A percentile compares a stretch with the other conserved stretches of the same genome.
Conservation (phyloP, 306 rosid genomes). For the Urtica urens region DNA sequence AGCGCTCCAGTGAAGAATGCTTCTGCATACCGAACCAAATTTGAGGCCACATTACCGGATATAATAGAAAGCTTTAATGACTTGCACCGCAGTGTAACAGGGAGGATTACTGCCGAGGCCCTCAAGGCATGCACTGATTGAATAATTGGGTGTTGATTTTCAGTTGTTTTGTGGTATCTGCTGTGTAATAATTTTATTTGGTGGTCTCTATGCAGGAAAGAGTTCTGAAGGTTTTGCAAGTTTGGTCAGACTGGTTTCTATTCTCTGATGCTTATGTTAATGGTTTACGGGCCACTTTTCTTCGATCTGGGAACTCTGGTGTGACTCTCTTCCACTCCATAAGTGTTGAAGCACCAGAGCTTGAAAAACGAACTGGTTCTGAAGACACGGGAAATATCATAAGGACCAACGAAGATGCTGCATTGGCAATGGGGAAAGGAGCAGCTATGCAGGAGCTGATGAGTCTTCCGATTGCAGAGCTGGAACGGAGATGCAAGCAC, state of each 20-base stretch:
- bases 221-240: slow-evolving; percentile 90
- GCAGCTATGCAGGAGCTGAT: slow-evolving; percentile 84
- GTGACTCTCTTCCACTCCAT: slow-evolving; percentile 78
- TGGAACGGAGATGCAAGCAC: slow-evolving; percentile 96
- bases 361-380: slow-evolving; percentile 55
- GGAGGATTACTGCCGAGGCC: slow-evolving; percentile 98
- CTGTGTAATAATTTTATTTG: neutral
- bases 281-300: slow-evolving; percentile 91
- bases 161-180: slow-evolving; percentile 10
- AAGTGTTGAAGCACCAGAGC: slow-evolving; percentile 78
- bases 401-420: slow-evolving; percentile 79
- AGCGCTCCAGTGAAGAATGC: slow-evolving; percentile 99
- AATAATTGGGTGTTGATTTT: slow-evolving; percentile 8
- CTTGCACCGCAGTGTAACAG: slow-evolving; percentile 76
- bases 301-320: slow-evolving; percentile 85
- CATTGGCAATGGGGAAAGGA: slow-evolving; percentile 94
- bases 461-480: slow-evolving; percentile 81
- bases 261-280: slow-evolving; percentile 94
- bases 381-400: slow-evolving; percentile 45
- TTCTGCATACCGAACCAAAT: slow-evolving; percentile 96
- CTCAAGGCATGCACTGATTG: slow-evolving; percentile 48
- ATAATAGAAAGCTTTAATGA: slow-evolving; percentile 98
- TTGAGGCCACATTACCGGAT: slow-evolving; percentile 90
- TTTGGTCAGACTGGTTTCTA: slow-evolving; percentile 99
- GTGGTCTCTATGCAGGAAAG: slow-evolving; percentile 71